phyloP scores from a whole-genome alignment of 75 land plant species.

The Cryptomeria japonica region DNA sequence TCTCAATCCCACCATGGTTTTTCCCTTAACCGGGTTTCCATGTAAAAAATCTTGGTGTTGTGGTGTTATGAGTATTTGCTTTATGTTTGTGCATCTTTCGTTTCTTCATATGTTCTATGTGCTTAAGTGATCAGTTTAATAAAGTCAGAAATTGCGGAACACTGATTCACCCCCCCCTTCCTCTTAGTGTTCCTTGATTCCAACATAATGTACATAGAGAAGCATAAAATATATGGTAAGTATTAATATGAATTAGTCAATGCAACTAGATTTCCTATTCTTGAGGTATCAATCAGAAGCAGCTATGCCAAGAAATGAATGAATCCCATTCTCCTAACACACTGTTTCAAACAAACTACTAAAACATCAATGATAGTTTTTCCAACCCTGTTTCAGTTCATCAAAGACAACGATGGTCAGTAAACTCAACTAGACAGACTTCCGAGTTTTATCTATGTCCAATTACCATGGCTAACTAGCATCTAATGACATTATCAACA shows the following conservation, averaged over 20 bases:
- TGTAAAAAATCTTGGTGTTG: too few relatives aligned
- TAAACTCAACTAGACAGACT: background rate
- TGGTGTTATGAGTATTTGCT: too few relatives aligned
- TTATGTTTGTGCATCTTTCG: too few relatives aligned
- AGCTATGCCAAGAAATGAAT: background rate
- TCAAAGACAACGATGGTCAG: background rate
- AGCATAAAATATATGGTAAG: background rate
- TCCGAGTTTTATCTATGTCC: background rate
- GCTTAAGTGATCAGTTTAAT: too few relatives aligned
- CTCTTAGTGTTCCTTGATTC: too few relatives aligned
- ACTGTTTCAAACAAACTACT: background rate
- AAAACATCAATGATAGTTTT: background rate
- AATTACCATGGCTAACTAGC: slow-evolving; percentile 4
- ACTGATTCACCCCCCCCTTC: too few relatives aligned
- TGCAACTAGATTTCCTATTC: background rate
- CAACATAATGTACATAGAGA: background rate
- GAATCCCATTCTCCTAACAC: background rate
- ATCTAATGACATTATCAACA: background rate
- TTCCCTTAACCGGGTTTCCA: too few relatives aligned
- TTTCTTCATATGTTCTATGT: too few relatives aligned
- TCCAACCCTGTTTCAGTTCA: background rate
- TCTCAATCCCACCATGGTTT: too few relatives aligned
- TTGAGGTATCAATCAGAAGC: background rate
- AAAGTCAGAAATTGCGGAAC: too few relatives aligned
- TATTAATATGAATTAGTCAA: background rate